These are phyloP conservation scores for Phyllachora maydis DNA, from an alignment of 2,329 filamentous ascomycete species.

Conservation along the genomic window DNA sequence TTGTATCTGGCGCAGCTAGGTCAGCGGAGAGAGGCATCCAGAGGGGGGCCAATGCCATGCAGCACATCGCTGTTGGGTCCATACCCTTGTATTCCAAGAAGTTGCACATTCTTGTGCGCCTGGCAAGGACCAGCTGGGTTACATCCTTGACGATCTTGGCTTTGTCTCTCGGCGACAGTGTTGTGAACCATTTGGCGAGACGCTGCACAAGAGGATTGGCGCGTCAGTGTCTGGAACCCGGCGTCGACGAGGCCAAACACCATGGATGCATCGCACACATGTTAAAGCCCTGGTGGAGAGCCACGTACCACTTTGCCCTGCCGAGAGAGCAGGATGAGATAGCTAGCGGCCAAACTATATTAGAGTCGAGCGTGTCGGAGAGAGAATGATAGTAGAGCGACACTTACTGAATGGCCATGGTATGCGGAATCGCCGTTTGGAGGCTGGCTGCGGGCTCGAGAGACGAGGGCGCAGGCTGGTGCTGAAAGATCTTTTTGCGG, in stretches of 20 bases:
- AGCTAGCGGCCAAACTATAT: too few relatives aligned
- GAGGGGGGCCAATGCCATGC: too few relatives aligned
- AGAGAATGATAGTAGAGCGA: background rate
- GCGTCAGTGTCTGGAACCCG: constrained; percentile 2
- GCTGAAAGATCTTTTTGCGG: too few relatives aligned
- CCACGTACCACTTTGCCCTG: constrained; percentile 94
- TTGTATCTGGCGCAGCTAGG: constrained; percentile 48
- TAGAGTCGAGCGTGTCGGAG: too few relatives aligned
- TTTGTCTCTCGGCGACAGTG: constrained; percentile 91
- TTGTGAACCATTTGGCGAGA: constrained; percentile 98
- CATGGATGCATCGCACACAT: constrained; percentile 11
- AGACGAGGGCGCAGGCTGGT: too few relatives aligned
- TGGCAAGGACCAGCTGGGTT: constrained; percentile 85
- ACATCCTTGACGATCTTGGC: constrained; percentile 99
- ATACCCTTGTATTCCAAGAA: constrained; percentile 97
- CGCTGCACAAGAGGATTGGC: constrained; percentile 44
- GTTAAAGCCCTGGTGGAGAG: too few relatives aligned
- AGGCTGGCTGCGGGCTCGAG: too few relatives aligned
- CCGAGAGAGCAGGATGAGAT: constrained; percentile 88
- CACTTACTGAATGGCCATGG: constrained; percentile 30
- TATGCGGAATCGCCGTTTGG: too few relatives aligned
- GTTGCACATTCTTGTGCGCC: constrained; percentile 98
- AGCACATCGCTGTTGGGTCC: too few relatives aligned
- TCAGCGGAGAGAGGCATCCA: constrained; percentile 1
- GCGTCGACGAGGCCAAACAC: background rate